Percentiles rank a stretch among this genome's conserved stretches.
phyloP scores from a whole-genome alignment of 2,329 filamentous ascomycete genomes.

The Lasiodiplodia sp. region DNA sequence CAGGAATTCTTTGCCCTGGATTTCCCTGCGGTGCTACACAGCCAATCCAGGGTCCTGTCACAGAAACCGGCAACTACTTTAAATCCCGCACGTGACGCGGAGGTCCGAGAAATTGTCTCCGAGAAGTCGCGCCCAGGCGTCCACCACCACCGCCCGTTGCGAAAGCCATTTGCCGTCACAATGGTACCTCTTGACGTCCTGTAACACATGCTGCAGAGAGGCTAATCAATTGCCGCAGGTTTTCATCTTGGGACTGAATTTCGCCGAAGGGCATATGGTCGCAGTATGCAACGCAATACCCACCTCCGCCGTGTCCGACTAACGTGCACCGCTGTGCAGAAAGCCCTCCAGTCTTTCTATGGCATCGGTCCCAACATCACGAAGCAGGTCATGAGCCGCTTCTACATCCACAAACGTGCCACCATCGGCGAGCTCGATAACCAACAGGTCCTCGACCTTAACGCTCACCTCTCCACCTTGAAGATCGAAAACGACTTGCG shows the following conservation, averaged over 20 bases:
- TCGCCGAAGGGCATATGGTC: constrained; percentile 82
- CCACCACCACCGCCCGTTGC: neutral
- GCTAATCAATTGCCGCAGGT: constrained; percentile 60
- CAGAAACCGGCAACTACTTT: constrained; percentile 1
- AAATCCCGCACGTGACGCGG: constrained; percentile 16
- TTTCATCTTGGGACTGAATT: constrained; percentile 86
- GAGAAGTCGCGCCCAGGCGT: neutral
- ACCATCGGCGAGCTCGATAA: constrained; percentile 77
- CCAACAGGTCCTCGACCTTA: constrained; percentile 81
- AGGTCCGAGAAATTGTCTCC: constrained; percentile 17
- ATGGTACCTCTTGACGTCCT: neutral
- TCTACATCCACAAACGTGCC: constrained; percentile 84
- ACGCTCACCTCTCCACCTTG: constrained; percentile 86
- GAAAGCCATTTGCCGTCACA: constrained; percentile 3
- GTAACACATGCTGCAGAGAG: neutral
- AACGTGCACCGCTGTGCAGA: constrained; percentile 50
- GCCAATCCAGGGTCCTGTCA: neutral
- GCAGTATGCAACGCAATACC: constrained; percentile 65
- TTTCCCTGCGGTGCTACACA: neutral
- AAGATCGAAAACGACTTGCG: constrained; percentile 90
- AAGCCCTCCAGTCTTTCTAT: constrained; percentile 84
- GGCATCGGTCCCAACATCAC: constrained; percentile 77
- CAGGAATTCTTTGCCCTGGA: neutral
- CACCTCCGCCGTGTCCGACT: constrained; percentile 1
- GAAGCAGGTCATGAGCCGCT: constrained; percentile 81